Conservation (phyloP, 163 green algal species). For the Coccomyxa subellipsoidea region DNA sequence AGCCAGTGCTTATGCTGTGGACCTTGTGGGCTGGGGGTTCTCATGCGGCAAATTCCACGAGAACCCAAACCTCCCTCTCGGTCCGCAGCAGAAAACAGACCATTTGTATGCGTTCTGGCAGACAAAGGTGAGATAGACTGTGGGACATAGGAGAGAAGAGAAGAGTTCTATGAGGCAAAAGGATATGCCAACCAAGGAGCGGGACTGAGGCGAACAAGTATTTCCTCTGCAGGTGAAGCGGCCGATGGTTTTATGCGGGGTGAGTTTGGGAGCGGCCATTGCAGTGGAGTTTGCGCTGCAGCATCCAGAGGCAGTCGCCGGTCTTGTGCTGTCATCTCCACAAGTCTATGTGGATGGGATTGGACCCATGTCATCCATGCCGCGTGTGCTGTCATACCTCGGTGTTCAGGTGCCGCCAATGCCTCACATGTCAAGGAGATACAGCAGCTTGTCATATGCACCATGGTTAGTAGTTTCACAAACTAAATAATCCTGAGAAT, state of each 20-base stretch:
- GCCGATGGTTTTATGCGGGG: conserved; percentile 79
- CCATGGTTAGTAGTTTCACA: too few relatives aligned
- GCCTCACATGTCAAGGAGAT: neutral
- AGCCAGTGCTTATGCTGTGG: conserved; percentile 69
- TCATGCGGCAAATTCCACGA: conserved; percentile 60
- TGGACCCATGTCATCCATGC: conserved; percentile 65
- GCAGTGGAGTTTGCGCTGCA: conserved; percentile 88
- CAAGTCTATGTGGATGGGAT: conserved; percentile 89
- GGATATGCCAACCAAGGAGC: too few relatives aligned
- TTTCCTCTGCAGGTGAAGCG: conserved; percentile 21
- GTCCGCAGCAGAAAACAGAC: conserved; percentile 64
- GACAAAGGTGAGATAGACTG: conserved; percentile 26
- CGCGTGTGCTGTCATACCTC: conserved; percentile 48
- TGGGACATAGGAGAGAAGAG: too few relatives aligned
- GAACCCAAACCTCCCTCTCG: conserved; percentile 36
- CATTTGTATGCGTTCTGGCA: conserved; percentile 82
- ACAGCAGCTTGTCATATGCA: too few relatives aligned
- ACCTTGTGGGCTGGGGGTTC: conserved; percentile 90
- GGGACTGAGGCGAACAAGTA: too few relatives aligned
- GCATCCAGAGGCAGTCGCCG: conserved; percentile 69
- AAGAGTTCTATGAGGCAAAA: too few relatives aligned
- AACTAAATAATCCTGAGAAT: too few relatives aligned
- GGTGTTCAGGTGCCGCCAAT: conserved; percentile 44
- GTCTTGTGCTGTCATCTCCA: conserved; percentile 65
- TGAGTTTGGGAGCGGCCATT: conserved; percentile 79